Conservation (phyloP, 1,284 basidiomycete genomes). For the Rhizopogon hawkerae region DNA sequence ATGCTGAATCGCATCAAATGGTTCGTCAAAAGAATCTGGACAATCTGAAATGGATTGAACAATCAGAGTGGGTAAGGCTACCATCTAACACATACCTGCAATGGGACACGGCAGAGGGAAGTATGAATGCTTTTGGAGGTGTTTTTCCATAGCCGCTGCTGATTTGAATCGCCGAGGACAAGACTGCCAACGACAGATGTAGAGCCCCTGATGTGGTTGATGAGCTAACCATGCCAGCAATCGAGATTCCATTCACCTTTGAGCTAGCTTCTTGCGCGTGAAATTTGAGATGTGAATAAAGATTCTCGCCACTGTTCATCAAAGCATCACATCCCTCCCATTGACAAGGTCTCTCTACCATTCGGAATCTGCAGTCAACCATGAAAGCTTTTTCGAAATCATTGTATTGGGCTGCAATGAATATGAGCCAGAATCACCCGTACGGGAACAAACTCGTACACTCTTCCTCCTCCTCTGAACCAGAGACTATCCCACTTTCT, state of each 20-base stretch:
- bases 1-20: conserved; percentile 25
- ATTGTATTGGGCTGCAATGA: conserved; percentile 32
- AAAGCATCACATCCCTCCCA: conserved; percentile 52
- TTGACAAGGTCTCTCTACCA: conserved; percentile 42
- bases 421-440: conserved; percentile 24
- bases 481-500: conserved; percentile 8
- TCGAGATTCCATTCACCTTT: conserved; percentile 21
- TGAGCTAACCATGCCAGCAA: background rate
- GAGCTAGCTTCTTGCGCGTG: conserved; percentile 34
- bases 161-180: conserved; percentile 17
- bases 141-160: conserved; percentile 14
- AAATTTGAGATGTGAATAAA: conserved; percentile 42
- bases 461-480: conserved; percentile 22
- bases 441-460: conserved; percentile 23
- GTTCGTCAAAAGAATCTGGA: conserved; percentile 18
- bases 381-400: conserved; percentile 33
- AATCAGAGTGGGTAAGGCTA: background rate
- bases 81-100: conserved; percentile 16
- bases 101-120: conserved; percentile 26
- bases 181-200: conserved; percentile 20
- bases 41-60: conserved; percentile 17
- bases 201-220: conserved; percentile 13
- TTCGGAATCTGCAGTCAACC: conserved; percentile 36
- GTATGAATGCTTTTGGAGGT: conserved; percentile 19
- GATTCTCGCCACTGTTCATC: conserved; percentile 43